These are phyloP conservation scores for Emericellopsis cladophorae DNA, from an alignment of 2,329 filamentous ascomycete species.

Conservation along the genomic window DNA sequence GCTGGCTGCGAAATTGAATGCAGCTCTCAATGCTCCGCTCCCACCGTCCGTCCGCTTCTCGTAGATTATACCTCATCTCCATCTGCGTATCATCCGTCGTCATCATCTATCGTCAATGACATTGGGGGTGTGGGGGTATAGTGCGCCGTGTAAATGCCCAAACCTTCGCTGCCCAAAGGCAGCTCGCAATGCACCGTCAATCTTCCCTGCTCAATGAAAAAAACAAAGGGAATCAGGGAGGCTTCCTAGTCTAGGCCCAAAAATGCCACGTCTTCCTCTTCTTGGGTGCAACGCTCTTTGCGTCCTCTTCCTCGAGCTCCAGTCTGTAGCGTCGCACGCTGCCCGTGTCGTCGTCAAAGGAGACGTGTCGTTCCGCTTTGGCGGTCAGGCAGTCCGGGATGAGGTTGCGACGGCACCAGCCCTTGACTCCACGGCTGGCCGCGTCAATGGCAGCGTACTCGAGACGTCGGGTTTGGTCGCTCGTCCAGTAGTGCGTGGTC, in stretches of 20 bases:
- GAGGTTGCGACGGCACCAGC: conserved; percentile 44
- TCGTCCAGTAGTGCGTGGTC: conserved; percentile 57
- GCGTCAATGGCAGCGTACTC: conserved; percentile 58
- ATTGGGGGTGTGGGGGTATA: background rate
- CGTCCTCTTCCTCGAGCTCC: conserved; percentile 35
- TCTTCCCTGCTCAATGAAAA: background rate
- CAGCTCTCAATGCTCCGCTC: no score
- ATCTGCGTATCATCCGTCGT: no score
- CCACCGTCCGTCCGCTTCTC: no score
- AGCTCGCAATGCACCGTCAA: background rate
- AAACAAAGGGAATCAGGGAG: background rate
- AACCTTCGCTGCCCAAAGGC: background rate
- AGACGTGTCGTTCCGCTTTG: conserved; percentile 30
- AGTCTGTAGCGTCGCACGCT: conserved; percentile 52
- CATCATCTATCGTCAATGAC: no score
- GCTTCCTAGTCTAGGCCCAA: background rate
- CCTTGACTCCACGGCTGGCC: conserved; percentile 44
- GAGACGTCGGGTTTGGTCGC: conserved; percentile 45
- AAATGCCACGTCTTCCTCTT: conserved; percentile 1
- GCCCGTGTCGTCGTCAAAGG: conserved; percentile 49
- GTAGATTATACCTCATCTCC: no score
- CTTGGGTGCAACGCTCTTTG: background rate
- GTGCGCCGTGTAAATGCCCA: background rate
- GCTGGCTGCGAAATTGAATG: no score
- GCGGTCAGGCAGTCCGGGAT: conserved; percentile 47